Evolutionary conservation across 2,329 filamentous ascomycete genomes (phyloP).

Genomic region (Taxawa tesnikishii): DNA sequence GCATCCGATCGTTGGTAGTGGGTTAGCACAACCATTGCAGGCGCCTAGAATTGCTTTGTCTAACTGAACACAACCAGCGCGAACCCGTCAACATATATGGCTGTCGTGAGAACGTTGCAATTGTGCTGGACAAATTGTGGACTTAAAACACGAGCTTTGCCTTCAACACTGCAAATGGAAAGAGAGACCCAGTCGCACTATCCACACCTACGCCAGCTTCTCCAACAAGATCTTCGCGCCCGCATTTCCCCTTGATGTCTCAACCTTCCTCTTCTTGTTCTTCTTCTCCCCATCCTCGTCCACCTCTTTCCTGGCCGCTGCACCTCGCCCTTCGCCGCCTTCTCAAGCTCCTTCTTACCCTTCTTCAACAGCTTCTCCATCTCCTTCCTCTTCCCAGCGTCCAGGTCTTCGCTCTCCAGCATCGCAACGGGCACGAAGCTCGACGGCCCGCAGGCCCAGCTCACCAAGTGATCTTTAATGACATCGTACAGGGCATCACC

Average conservation of each 20-base stretch:
- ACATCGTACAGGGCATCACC: slow-evolving; percentile 68
- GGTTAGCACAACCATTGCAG: too few species aligned
- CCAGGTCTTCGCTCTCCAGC: slow-evolving; percentile 52
- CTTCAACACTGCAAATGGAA: slow-evolving; percentile 38
- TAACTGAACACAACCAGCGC: too few species aligned
- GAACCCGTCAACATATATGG: too few species aligned
- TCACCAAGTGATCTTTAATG: slow-evolving; percentile 61
- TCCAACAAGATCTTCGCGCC: slow-evolving; percentile 34
- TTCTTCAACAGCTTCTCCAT: slow-evolving; percentile 60
- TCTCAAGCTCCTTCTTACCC: slow-evolving; percentile 58
- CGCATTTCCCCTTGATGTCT: slow-evolving; percentile 26
- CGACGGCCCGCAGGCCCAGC: slow-evolving; percentile 78
- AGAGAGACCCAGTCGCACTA: too few species aligned
- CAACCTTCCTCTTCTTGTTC: slow-evolving; percentile 21
- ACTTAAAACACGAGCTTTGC: slow-evolving; percentile 36
- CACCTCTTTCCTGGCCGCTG: slow-evolving; percentile 27
- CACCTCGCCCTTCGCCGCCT: slow-evolving; percentile 42
- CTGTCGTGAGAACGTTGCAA: too few species aligned
- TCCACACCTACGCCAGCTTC: slow-evolving; percentile 15
- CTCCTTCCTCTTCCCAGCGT: slow-evolving; percentile 55
- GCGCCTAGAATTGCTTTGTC: too few species aligned
- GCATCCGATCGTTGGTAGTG: too few species aligned
- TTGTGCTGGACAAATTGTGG: too few species aligned
- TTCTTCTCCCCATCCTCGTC: slow-evolving; percentile 11
- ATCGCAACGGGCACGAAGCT: slow-evolving; percentile 78